These are phyloP conservation scores for Pichia ethanolica DNA, from an alignment of 805 yeast species.

Conservation along the genomic window DNA sequence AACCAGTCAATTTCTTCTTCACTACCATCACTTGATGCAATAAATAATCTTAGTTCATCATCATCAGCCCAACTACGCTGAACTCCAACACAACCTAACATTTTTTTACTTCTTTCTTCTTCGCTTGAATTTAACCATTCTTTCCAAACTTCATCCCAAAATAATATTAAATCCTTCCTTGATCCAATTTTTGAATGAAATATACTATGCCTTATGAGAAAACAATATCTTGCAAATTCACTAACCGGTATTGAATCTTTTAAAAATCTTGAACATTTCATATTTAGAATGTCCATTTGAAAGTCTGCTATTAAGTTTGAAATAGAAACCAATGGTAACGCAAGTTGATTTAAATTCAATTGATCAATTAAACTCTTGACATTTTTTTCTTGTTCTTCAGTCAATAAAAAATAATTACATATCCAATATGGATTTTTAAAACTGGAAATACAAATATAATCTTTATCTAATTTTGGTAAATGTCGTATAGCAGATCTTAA, in stretches of 20 bases:
- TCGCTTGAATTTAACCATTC: conserved; percentile 18
- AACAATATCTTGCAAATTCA: conserved; percentile 25
- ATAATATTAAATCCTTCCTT: conserved; percentile 15
- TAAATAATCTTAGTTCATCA: conserved; percentile 18
- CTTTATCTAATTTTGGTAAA: neutral
- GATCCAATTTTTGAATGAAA: conserved; percentile 17
- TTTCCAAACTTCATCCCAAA: conserved; percentile 21
- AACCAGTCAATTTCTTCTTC: conserved; percentile 11
- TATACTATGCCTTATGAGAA: conserved; percentile 14
- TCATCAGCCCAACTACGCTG: conserved; percentile 20
- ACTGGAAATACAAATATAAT: neutral
- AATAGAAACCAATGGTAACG: conserved; percentile 11
- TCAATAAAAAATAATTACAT: conserved; percentile 12
- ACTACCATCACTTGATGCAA: conserved; percentile 13
- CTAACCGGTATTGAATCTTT: conserved; percentile 20
- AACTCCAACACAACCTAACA: conserved; percentile 9
- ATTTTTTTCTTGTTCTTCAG: conserved; percentile 6
- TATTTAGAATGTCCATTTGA: conserved; percentile 1
- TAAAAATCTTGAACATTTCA: conserved; percentile 14
- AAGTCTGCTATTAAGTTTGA: conserved; percentile 1
- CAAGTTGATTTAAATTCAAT: neutral
- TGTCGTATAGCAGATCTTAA: conserved; percentile 14
- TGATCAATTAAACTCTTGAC: conserved; percentile 6
- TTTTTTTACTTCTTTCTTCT: conserved; percentile 13
- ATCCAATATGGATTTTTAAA: conserved; percentile 6